Evolutionary conservation across 2,329 filamentous ascomycete genomes (phyloP), one percentile per base, ranked within the genome.

Genomic region (Fusarium sp.): DNA sequence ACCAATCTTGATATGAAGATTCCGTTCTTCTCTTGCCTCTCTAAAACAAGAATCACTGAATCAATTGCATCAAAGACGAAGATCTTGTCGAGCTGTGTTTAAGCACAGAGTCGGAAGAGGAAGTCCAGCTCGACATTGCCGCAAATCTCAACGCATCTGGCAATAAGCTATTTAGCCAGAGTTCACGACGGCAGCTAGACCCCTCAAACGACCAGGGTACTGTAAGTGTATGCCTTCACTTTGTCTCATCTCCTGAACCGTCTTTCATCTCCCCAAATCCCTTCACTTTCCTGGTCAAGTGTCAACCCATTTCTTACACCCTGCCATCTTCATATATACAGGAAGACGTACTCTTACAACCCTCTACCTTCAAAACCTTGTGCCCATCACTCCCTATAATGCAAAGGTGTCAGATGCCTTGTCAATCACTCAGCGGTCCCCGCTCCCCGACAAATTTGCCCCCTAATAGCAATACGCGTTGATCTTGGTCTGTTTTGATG

Each of bases 401-500:
- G 57, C 47, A 60, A 50, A 66, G 56, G 56, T 73, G 70, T 72
- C 70, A 70, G 62, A 73, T 62, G 57, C 50, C 62, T 68, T 54
- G 70, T 71, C 66, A 68, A 64, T 71, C 66, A 59, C 44, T 66
- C 62, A 62, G 64, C 62, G 66, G 57, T 68, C 70, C 66, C 70
- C 67, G 70, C 70, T 67, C 57, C 39, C 70, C 58, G 46, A 71
- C 42, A 63, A 67, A 67, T 69, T 73, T 58, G 65, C 67, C 70
- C 69, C 70, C 62, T 57, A 59, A 53, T 52, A 57, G 29, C 61
- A 58, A 58, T 38, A 50, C 54, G 50, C 61, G 71, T 73, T 76
- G 75, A 76, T 76, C 75, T 73, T 71, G 57, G 44, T 62, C 68
- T 60, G 55, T 61, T 73, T 52, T 46, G 68, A 70, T 56, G 41